A percentile compares a stretch with the other conserved stretches of the same genome.
Evolutionary conservation across 805 yeast species (phyloP).

Genomic region (Candida taoyuanica): DNA sequence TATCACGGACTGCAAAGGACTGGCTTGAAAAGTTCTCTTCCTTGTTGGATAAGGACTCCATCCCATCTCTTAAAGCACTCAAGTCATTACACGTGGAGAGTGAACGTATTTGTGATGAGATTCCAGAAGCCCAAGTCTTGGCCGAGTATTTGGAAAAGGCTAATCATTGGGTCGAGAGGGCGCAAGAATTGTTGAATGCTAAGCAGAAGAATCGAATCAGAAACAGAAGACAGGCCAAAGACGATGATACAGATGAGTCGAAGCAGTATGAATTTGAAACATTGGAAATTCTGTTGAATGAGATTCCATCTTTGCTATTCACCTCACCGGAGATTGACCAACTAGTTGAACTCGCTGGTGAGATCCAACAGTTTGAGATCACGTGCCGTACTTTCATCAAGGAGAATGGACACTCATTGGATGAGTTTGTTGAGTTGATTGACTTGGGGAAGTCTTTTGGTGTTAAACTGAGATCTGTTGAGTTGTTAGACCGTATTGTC

Average conservation of each 20-base stretch:
- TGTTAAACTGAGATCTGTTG: conserved; percentile 45
- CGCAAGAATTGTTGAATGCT: conserved; percentile 42
- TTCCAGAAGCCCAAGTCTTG: conserved; percentile 36
- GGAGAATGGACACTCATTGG: conserved; percentile 28
- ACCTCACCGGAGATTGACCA: conserved; percentile 56
- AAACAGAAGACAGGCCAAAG: conserved; percentile 16
- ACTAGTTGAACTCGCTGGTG: conserved; percentile 46
- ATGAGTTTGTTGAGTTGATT: conserved; percentile 50
- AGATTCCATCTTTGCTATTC: conserved; percentile 48
- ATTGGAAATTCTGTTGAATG: conserved; percentile 32
- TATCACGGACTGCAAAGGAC: conserved; percentile 41
- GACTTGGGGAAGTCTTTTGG: conserved; percentile 59
- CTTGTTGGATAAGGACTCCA: conserved; percentile 35
- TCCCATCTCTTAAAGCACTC: conserved; percentile 44
- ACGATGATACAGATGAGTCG: conserved; percentile 5
- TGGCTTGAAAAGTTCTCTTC: conserved; percentile 49
- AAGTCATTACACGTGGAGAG: conserved; percentile 49
- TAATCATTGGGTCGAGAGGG: conserved; percentile 49
- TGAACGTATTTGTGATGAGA: conserved; percentile 41
- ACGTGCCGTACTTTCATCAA: conserved; percentile 39
- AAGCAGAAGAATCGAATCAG: conserved; percentile 39
- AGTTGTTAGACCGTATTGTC: conserved; percentile 35
- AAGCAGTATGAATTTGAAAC: conserved; percentile 16
- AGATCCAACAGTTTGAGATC: conserved; percentile 47
- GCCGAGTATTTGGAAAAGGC: conserved; percentile 40